A percentile compares a stretch with the other conserved stretches of the same genome.
These are phyloP conservation scores for Castanea sativa DNA, from an alignment of 306 rosid species.

Conservation along the genomic window DNA sequence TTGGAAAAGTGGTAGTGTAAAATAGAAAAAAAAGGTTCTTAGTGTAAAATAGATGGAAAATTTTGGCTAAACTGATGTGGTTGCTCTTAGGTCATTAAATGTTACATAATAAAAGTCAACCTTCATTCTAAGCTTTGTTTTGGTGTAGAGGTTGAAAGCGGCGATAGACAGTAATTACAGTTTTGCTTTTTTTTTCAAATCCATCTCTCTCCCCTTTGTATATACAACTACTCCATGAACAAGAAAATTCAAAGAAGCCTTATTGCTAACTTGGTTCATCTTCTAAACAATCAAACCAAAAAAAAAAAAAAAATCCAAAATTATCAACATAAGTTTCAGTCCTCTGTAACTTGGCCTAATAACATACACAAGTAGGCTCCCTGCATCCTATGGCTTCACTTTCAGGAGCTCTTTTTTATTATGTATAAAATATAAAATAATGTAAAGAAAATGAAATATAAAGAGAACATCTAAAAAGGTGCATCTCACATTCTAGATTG, in stretches of 20 bases:
- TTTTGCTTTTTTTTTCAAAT: conserved; percentile 43
- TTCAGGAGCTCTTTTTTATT: background rate
- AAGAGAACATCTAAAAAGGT: background rate
- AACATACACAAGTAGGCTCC: too few relatives aligned
- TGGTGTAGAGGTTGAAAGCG: conserved; percentile 59
- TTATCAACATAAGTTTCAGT: conserved; percentile 10
- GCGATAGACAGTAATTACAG: conserved; percentile 52
- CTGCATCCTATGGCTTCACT: background rate
- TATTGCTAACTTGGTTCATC: background rate
- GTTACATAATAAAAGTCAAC: conserved; percentile 35
- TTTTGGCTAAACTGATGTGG: too few relatives aligned
- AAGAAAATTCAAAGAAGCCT: conserved; percentile 23
- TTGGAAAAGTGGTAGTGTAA: too few relatives aligned
- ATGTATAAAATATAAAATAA: background rate
- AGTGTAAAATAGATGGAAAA: too few relatives aligned
- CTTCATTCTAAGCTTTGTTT: conserved; percentile 56
- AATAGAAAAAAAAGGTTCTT: too few relatives aligned
- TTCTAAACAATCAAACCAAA: background rate
- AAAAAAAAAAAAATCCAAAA: background rate
- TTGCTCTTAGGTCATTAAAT: background rate
- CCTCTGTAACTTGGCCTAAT: background rate
- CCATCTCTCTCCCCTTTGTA: conserved; percentile 39
- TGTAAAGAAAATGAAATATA: background rate
- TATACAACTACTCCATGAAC: conserved; percentile 36
- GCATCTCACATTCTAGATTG: background rate